Evolutionary conservation across 345 rosid species (phyloP).

Genomic region (Acer negundo): DNA sequence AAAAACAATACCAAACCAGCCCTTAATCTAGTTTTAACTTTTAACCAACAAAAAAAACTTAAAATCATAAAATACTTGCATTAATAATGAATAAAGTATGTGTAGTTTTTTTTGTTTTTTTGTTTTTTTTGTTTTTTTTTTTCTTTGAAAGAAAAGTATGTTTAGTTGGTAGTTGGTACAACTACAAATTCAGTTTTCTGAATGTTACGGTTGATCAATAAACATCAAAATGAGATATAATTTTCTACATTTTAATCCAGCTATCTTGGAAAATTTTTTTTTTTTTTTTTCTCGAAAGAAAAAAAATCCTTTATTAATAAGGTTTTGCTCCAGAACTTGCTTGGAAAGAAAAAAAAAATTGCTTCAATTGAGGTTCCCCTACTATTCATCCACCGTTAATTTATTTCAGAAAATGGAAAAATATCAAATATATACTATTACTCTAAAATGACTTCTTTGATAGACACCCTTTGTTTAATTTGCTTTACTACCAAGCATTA

Average conservation of each 20-base stretch:
- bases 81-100: background rate
- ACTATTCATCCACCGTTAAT: conserved; percentile 16
- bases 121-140: too few relatives aligned
- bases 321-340: conserved; percentile 32
- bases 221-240: conserved; percentile 15
- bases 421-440: background rate
- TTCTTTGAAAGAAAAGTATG: too few relatives aligned
- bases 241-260: conserved; percentile 9
- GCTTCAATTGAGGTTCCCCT: conserved; percentile 33
- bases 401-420: conserved; percentile 5
- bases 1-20: too few relatives aligned
- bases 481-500: conserved; percentile 27
- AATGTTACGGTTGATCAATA: background rate
- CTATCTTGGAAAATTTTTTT: background rate
- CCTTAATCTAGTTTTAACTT: too few relatives aligned
- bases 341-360: conserved; percentile 29
- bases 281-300: background rate
- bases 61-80: too few relatives aligned
- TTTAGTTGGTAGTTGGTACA: conserved; percentile 14
- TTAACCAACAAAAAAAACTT: too few relatives aligned
- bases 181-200: background rate
- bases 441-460: conserved; percentile 38
- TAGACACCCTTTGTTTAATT: conserved; percentile 8
- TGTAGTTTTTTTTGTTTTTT: too few relatives aligned
- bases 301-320: conserved; percentile 22